Conservation (phyloP, 2,329 filamentous ascomycete genomes). For the Bipolaris zeicola region DNA sequence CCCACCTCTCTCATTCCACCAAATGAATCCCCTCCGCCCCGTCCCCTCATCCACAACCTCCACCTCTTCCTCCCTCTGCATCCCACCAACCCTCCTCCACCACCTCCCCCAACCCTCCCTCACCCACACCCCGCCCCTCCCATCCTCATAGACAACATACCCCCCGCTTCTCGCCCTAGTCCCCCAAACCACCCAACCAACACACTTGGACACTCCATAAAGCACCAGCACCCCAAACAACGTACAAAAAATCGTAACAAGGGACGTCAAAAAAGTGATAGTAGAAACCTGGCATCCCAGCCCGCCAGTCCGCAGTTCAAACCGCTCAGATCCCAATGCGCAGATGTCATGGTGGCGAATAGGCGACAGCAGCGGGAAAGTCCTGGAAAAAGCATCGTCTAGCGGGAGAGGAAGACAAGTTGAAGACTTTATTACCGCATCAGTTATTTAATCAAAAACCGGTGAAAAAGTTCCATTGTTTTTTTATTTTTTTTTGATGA, state of each 20-base stretch:
- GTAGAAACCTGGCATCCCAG: slow-evolving; percentile 56
- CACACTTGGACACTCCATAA: slow-evolving; percentile 32
- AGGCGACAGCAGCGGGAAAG: slow-evolving; percentile 50
- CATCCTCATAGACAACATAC: slow-evolving; percentile 36
- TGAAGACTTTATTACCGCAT: slow-evolving; percentile 34
- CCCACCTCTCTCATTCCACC: slow-evolving; percentile 23
- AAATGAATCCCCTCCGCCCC: slow-evolving; percentile 28
- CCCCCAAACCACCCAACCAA: slow-evolving; percentile 18
- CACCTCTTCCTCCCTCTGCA: slow-evolving; percentile 31
- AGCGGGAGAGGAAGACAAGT: slow-evolving; percentile 52
- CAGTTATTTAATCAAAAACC: no score
- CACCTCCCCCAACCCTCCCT: slow-evolving; percentile 39
- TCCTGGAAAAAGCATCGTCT: slow-evolving; percentile 44
- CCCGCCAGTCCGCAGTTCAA: slow-evolving; percentile 52
- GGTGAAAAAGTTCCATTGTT: no score
- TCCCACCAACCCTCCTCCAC: slow-evolving; percentile 34
- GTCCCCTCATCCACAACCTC: slow-evolving; percentile 37
- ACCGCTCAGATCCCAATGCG: slow-evolving; percentile 50
- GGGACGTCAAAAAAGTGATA: slow-evolving; percentile 52
- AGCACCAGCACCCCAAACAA: slow-evolving; percentile 48
- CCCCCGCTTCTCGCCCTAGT: slow-evolving; percentile 32
- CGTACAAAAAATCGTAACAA: slow-evolving; percentile 52
- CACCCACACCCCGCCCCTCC: slow-evolving; percentile 38
- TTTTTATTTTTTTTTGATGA: no score
- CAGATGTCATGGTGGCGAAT: slow-evolving; percentile 44